Evolutionary conservation across 768 basidiomycete species (phyloP).

Genomic region (Boletus eberwhitei): DNA sequence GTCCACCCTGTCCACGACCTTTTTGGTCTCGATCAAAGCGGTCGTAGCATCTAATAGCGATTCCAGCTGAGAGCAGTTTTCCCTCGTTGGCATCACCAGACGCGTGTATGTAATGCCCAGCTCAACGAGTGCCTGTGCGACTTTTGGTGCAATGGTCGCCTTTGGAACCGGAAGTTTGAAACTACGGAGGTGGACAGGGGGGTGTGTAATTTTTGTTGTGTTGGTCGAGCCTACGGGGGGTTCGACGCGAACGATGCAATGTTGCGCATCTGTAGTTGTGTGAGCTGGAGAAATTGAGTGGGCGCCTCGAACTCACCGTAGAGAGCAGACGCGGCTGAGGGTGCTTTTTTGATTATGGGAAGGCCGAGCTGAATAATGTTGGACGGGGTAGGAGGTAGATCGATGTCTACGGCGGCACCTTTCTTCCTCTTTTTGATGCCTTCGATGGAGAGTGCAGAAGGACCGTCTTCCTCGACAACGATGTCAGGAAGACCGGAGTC

Average conservation of each 20-base stretch:
- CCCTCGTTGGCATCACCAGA: slow-evolving; percentile 92
- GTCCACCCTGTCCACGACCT: slow-evolving; percentile 79
- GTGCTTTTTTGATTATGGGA: slow-evolving; percentile 35
- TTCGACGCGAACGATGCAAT: slow-evolving; percentile 75
- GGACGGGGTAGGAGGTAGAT: slow-evolving; percentile 34
- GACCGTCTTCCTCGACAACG: slow-evolving; percentile 58
- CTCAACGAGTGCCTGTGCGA: slow-evolving; percentile 73
- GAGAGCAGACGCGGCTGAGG: slow-evolving; percentile 53
- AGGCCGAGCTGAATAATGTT: slow-evolving; percentile 38
- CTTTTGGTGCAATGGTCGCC: slow-evolving; percentile 66
- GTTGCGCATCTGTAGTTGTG: slow-evolving; percentile 49
- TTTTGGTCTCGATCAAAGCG: slow-evolving; percentile 84
- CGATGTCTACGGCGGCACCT: slow-evolving; percentile 26
- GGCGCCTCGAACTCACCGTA: slow-evolving; percentile 45
- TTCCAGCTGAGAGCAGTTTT: slow-evolving; percentile 74
- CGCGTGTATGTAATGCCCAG: slow-evolving; percentile 68
- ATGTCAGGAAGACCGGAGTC: slow-evolving; percentile 83
- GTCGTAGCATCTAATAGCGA: slow-evolving; percentile 67
- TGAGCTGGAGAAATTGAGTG: slow-evolving; percentile 13
- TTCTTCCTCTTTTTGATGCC: slow-evolving; percentile 55
- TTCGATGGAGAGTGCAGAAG: slow-evolving; percentile 44
- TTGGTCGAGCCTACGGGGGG: slow-evolving; percentile 37
- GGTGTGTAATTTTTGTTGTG: slow-evolving; percentile 71
- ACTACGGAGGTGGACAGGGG: slow-evolving; percentile 80
- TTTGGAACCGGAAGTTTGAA: slow-evolving; percentile 83